Evolutionary conservation across 139 green algal genomes (phyloP), one percentile per base, ranked within the genome.

Genomic region (Picochlorum sp.): DNA sequence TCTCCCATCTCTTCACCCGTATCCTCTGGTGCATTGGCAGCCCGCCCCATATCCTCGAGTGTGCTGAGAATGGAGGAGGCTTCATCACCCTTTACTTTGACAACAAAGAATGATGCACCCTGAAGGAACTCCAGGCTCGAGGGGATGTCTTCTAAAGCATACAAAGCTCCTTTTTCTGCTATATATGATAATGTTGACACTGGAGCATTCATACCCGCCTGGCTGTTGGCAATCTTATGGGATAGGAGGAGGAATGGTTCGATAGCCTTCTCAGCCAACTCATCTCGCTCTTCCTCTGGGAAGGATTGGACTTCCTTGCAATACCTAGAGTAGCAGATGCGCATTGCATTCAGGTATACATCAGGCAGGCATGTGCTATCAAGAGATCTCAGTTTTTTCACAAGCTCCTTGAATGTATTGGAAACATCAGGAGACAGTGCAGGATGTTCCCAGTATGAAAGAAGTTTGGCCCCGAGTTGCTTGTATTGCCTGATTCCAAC

Each of bases 261-360:
- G 15, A 38, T 18, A 9, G 63, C 9, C 21, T 41, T 28, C 6
- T 68, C 59, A 10, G 18, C 16, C 9, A 41, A 21, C 26, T 60
- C 44, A 18, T 14, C 31, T 11, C 15, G 51, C n/a, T 59, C 51
- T 59, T 59, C 51, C 31, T 20, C 23, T 3, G 51, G 23, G 20
- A 26, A 34, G 5, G 45, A 44, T 14, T 69, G 31, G 1, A 26
- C 38, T 30, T 57, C 57, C 9, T 44, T 30, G 5, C 15, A 55
- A n/a, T 67, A 62, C 7, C 62, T 34, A 34, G 49, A 21, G 51
- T 76, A 54, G 13, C 51, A 61, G 6, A 58, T 24, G 37, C 70
- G 56, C 52, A 81, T 72, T 15, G 69, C 66, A 10, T 41, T 67
- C 21, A 77, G 41, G 28, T 77, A 77, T 15, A 66, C 45, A n/a